Evolutionary conservation across 305 asterid species (phyloP).

Genomic region (Withania somnifera): DNA sequence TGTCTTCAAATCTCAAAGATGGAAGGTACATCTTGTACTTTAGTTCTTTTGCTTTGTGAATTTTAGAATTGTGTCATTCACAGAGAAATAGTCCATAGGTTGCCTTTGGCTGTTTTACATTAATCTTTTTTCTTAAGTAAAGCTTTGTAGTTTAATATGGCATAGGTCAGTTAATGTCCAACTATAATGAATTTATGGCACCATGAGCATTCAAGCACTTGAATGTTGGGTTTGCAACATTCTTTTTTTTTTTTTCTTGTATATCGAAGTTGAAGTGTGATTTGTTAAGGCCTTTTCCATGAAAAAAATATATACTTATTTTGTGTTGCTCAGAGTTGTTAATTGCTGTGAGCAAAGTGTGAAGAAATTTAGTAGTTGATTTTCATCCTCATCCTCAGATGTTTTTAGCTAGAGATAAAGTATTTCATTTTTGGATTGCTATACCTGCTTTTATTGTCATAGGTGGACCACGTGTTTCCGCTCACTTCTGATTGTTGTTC

Average conservation of each 20-base stretch:
- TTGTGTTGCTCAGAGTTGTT: not conserved
- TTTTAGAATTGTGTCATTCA: not conserved
- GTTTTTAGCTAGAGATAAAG: not conserved
- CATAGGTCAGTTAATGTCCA: not conserved
- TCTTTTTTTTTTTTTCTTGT: not conserved
- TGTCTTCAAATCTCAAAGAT: conserved; percentile 35
- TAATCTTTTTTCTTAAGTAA: not conserved
- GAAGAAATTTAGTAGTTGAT: not conserved
- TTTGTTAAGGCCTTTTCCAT: not conserved
- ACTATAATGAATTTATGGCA: not conserved
- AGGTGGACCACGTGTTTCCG: not conserved
- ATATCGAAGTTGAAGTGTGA: not conserved
- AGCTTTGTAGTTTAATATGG: not conserved
- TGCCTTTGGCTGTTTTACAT: not conserved
- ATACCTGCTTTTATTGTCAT: not conserved
- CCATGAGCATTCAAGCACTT: not conserved
- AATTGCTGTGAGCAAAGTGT: not conserved
- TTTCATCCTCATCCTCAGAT: not conserved
- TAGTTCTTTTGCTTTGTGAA: not conserved
- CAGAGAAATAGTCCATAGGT: not conserved
- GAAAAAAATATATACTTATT: not conserved
- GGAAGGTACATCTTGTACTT: conserved; percentile 44
- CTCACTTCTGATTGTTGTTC: not conserved
- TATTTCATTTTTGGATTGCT: not conserved
- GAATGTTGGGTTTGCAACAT: not conserved